Evolutionary conservation across 2,329 filamentous ascomycete genomes (phyloP), one percentile per base, ranked within the genome.

Genomic region (Exophiala alcalophila): DNA sequence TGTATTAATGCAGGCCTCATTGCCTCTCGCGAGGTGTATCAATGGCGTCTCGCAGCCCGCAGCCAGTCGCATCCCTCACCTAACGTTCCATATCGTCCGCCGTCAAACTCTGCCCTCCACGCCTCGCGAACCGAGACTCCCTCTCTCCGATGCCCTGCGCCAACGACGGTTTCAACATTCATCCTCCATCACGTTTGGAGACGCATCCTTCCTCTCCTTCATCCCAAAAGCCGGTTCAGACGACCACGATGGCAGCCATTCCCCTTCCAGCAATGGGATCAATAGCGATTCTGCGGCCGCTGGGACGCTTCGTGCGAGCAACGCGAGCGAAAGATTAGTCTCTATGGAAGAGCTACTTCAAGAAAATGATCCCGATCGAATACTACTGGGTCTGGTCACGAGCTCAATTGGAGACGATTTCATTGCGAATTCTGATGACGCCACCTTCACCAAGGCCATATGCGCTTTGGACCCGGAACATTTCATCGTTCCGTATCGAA

Each of bases 381-480:
- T 70, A 15, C 61, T 70, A 50, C 47, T 60, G 27, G 60, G 59
- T 5, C 47, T 70, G 44, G 51, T 54, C 8, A 55, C 65, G 31
- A 58, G 60, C 37, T 54, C 54, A 51, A 66, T 34, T 54, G 58
- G 39, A 15, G 32, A 44, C 19, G 47, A 28, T 20, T 54, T 57
- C 34, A 26, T 57, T 31, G 24, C 34, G 18, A 34, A 40, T 19
- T 51, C 56, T 12, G 34, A 39, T 21, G 38, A 54, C 31, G 42
- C 47, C 11, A 30, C 48, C 11, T 57, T 55, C 44, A 45, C 51
- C 19, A 28, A 43, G 26, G 73, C 84, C 7, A 60, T 90, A 20
- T 72, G 73, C 23, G 69, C 72, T 4, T 62, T 89, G 6, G 79
- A 85, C 44, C 82, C 84, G 0, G 56, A 62, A 16, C 61, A 73